Evolutionary conservation across 1,284 basidiomycete genomes (phyloP), one percentile per base, ranked within the genome.

Genomic region (Wolfiporia cocos): DNA sequence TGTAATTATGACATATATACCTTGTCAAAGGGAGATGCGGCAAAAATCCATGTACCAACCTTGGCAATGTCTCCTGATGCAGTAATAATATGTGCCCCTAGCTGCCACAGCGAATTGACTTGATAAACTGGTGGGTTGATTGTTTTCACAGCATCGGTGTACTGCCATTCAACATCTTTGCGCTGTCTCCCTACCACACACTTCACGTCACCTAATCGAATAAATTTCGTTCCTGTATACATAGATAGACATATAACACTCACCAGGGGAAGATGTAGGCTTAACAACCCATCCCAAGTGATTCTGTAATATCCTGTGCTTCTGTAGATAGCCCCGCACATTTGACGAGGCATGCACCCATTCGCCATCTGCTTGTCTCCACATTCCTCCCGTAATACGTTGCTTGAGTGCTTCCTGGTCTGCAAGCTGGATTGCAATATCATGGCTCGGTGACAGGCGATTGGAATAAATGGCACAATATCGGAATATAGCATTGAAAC

Each of bases 401-500:
- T 56, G 52, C 39, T 56, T 56, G 26, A 70, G 52, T 1, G 55
- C 46, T 46, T 65, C 66, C 4, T 48, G 44, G 23, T 61, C 54
- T 1, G 65, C 66, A 35, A 69, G 60, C 3, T 48, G 51, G 2
- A 34, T 9, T 1, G 63, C 68, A 42, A 73, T 71, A 43, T 73
- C 70, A 0, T 54, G 56, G 4, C 66, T 69, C 0, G 68, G 69
- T 0, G 71, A 65, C 11, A 65, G 66, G 7, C 65, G 58, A 47
- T 74, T 74, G 1, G 60, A 65, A 18, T 69, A 63, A 1, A 74
- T 50, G 47, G 67, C 70, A 24, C 58, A 58, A 0, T 52, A 44
- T 1, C 66, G 57, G 22, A 73, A 70, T 2, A 73, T 53, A 1
- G 66, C 62, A 51, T 74, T 74, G 55, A 60, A 73, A 2, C 64